These are phyloP conservation scores for Brassica balearica DNA, from an alignment of 441 rosid genomes.

Conservation along the genomic window DNA sequence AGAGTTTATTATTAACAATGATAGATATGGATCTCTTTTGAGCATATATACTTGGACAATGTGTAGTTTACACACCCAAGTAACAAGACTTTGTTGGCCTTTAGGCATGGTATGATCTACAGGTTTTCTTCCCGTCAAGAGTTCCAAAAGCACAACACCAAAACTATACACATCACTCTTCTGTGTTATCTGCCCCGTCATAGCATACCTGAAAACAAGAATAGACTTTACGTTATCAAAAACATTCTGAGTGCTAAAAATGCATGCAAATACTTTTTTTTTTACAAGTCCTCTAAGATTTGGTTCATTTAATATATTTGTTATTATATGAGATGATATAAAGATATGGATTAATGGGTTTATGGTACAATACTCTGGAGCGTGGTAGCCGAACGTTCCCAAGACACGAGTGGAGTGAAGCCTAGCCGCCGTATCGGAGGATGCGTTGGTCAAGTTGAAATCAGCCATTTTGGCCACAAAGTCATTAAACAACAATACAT, in stretches of 20 bases:
- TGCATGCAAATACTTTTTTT: not conserved
- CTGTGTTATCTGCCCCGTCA: constrained; percentile 96
- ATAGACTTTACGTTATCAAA: not conserved
- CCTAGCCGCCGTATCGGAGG: constrained; percentile 85
- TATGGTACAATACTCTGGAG: constrained; percentile 64
- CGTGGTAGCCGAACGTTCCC: constrained; percentile 98
- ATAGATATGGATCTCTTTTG: too few relatives aligned
- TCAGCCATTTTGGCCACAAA: constrained; percentile 86
- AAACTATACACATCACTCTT: constrained; percentile 99
- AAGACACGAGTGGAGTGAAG: constrained; percentile 92
- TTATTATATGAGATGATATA: not conserved
- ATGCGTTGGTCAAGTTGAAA: constrained; percentile 79
- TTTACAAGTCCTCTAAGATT: too few relatives aligned
- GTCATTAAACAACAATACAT: constrained; percentile 84
- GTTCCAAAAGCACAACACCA: constrained; percentile 93
- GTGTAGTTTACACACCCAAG: constrained; percentile 61
- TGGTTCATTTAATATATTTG: too few relatives aligned
- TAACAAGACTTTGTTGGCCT: constrained; percentile 97
- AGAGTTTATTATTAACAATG: not conserved
- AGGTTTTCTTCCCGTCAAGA: constrained; percentile 93
- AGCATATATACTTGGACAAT: too few relatives aligned
- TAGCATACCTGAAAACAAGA: constrained; percentile 70
- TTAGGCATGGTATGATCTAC: constrained; percentile 97
- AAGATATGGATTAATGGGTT: too few relatives aligned
- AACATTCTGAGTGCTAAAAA: not conserved